phyloP scores from a whole-genome alignment of 1,139 yeast genomes.

The Blastobotrys proliferans region DNA sequence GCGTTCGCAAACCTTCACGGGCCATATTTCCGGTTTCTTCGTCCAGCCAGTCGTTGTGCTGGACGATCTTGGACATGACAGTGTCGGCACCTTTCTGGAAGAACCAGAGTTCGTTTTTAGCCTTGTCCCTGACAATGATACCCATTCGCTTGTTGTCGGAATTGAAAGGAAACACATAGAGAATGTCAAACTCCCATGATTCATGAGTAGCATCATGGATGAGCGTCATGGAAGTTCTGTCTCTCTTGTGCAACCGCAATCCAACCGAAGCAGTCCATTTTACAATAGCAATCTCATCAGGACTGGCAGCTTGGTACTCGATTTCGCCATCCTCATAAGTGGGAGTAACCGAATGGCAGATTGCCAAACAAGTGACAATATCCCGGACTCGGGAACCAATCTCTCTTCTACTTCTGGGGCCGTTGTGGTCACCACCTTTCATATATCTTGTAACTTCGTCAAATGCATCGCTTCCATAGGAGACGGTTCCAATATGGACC shows the following conservation, averaged over 20 bases:
- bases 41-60: slow-evolving; percentile 89
- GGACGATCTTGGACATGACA: slow-evolving; percentile 84
- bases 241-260: slow-evolving; percentile 70
- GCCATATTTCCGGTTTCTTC: slow-evolving; percentile 99
- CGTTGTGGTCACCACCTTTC: slow-evolving; percentile 31
- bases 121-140: slow-evolving; percentile 62
- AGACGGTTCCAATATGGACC: slow-evolving; percentile 85
- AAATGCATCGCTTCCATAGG: slow-evolving; percentile 88
- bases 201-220: slow-evolving; percentile 59
- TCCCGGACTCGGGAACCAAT: slow-evolving; percentile 74
- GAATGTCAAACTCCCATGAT: slow-evolving; percentile 56
- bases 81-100: slow-evolving; percentile 95
- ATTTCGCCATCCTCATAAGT: slow-evolving; percentile 59
- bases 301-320: slow-evolving; percentile 95
- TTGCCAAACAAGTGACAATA: slow-evolving; percentile 72
- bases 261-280: slow-evolving; percentile 88
- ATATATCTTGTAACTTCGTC: slow-evolving; percentile 80
- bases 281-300: slow-evolving; percentile 97
- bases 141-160: slow-evolving; percentile 98
- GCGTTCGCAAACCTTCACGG: slow-evolving; percentile 91
- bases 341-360: slow-evolving; percentile 96
- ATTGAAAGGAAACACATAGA: slow-evolving; percentile 87
- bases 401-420: slow-evolving; percentile 52
- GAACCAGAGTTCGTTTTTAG: slow-evolving; percentile 72
- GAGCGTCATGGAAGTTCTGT: slow-evolving; percentile 67